phyloP scores from a whole-genome alignment of 2,329 filamentous ascomycete species.

The Stachybotrys echinatus region DNA sequence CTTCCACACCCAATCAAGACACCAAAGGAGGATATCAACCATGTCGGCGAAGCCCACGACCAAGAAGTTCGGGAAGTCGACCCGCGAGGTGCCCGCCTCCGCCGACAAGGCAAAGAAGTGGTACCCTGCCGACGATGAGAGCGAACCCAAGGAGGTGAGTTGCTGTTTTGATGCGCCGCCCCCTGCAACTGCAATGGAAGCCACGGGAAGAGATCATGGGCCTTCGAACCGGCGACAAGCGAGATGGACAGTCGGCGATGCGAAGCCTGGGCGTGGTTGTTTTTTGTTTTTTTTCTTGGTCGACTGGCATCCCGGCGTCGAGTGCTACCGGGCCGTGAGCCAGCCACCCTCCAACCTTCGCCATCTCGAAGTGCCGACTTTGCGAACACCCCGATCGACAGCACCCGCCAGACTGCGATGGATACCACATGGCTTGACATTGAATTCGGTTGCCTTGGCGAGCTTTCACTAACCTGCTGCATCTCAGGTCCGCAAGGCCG shows the following conservation, averaged over 20 bases:
- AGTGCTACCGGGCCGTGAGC: no score
- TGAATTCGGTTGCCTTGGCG: neutral
- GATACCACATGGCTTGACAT: neutral
- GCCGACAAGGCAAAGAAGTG: constrained; percentile 96
- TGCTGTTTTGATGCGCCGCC: constrained; percentile 15
- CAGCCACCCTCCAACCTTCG: neutral
- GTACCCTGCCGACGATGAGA: constrained; percentile 94
- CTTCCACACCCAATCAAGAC: constrained; percentile 26
- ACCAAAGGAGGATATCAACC: constrained; percentile 46
- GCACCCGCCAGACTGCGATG: no score
- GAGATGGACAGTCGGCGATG: no score
- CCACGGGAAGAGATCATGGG: neutral
- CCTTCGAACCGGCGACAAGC: neutral
- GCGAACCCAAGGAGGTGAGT: constrained; percentile 91
- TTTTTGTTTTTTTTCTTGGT: no score
- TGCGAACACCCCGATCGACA: neutral
- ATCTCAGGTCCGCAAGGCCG: constrained; percentile 83
- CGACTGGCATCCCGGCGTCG: no score
- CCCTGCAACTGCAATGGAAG: constrained; percentile 4
- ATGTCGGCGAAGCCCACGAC: constrained; percentile 74
- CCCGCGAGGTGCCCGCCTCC: constrained; percentile 81
- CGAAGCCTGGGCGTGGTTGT: no score
- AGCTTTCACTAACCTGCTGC: constrained; percentile 19
- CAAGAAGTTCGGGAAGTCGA: constrained; percentile 98
- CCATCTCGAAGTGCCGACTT: neutral